phyloP scores from a whole-genome alignment of 2,329 filamentous ascomycete species.

The Thelonectria olida region DNA sequence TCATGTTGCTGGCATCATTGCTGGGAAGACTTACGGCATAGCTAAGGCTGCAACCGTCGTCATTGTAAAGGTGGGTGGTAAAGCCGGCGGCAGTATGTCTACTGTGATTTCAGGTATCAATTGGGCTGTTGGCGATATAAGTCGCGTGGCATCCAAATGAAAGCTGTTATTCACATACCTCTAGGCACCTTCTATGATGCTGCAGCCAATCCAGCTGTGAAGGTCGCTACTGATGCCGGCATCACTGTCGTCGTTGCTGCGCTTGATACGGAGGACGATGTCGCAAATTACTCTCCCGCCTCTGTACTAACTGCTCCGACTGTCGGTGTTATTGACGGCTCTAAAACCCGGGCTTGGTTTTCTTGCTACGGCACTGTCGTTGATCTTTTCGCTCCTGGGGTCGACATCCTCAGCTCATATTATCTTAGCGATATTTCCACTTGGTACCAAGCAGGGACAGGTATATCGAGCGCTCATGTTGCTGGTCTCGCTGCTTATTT shows the following conservation, averaged over 20 bases:
- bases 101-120: constrained; percentile 32
- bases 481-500: constrained; percentile 64
- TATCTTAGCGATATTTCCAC: constrained; percentile 46
- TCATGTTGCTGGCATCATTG: constrained; percentile 43
- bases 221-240: constrained; percentile 34
- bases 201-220: constrained; percentile 21
- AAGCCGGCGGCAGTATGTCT: constrained; percentile 12
- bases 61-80: constrained; percentile 43
- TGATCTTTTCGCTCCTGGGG: constrained; percentile 58
- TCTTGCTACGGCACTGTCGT: constrained; percentile 58
- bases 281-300: constrained; percentile 30
- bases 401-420: constrained; percentile 49
- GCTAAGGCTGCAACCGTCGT: constrained; percentile 40
- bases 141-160: background rate
- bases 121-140: constrained; percentile 45
- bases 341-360: constrained; percentile 47
- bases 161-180: constrained; percentile 57
- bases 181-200: constrained; percentile 39
- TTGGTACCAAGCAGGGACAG: constrained; percentile 57
- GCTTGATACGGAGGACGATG: constrained; percentile 33
- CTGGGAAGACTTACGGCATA: constrained; percentile 42
- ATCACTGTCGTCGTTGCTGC: constrained; percentile 51
- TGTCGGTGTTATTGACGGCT: constrained; percentile 43
- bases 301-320: constrained; percentile 38
- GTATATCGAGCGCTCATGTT: constrained; percentile 62